Conservation (phyloP, 75 land plant species). For the Picea glauca region DNA sequence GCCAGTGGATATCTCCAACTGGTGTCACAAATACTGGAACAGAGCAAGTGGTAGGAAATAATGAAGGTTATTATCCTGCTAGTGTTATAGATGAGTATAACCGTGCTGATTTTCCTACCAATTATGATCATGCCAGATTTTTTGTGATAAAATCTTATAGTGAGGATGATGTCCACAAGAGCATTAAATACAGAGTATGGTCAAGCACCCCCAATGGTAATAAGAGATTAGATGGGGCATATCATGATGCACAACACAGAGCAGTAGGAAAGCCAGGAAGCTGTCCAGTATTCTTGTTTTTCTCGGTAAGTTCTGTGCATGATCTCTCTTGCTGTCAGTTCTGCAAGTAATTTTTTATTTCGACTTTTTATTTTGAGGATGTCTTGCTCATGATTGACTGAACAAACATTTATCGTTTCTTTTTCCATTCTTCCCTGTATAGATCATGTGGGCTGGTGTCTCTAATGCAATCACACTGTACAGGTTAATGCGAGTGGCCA, state of each 20-base stretch:
- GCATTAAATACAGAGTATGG: slow-evolving; percentile 70
- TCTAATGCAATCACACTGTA: neutral
- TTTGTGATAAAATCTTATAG: slow-evolving; percentile 71
- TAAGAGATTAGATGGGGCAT: slow-evolving; percentile 48
- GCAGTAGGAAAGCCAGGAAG: slow-evolving; percentile 21
- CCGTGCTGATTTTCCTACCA: slow-evolving; percentile 37
- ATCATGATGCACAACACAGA: slow-evolving; percentile 42
- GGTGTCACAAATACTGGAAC: slow-evolving; percentile 14
- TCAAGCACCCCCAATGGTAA: slow-evolving; percentile 72
- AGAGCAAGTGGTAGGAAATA: slow-evolving; percentile 28
- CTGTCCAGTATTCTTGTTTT: slow-evolving; percentile 64
- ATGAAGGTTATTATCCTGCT: slow-evolving; percentile 11
- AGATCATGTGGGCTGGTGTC: too few relatives aligned
- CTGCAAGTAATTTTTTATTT: too few relatives aligned
- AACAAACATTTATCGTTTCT: too few relatives aligned
- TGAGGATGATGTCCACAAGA: slow-evolving; percentile 66
- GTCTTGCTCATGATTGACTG: too few relatives aligned
- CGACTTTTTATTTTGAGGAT: too few relatives aligned
- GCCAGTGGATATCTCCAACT: slow-evolving; percentile 17
- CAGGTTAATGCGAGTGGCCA: slow-evolving; percentile 96
- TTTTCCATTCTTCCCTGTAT: too few relatives aligned
- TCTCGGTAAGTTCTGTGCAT: slow-evolving; percentile 43
- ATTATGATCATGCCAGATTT: slow-evolving; percentile 43
- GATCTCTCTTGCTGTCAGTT: neutral
- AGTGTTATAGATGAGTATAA: slow-evolving; percentile 32